Evolutionary conservation across 129 eudicot species (phyloP).

Genomic region (Lactuca saligna): DNA sequence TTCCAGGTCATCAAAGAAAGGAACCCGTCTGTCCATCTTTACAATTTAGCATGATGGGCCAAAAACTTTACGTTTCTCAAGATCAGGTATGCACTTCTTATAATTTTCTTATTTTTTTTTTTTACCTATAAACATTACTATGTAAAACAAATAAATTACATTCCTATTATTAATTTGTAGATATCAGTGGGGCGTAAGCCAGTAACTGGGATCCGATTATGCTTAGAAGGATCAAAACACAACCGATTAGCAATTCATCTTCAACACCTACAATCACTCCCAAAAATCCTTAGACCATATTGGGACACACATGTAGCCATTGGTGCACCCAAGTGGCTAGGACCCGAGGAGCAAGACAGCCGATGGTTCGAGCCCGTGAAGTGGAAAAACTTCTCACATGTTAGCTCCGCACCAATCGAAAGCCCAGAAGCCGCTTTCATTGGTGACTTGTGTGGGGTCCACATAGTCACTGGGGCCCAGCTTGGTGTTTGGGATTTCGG

Average conservation of each 20-base stretch:
- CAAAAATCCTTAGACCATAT: constrained; percentile 63
- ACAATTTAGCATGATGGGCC: constrained; percentile 83
- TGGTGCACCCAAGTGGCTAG: constrained; percentile 78
- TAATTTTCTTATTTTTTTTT: background rate
- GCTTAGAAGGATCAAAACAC: constrained; percentile 58
- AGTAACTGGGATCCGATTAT: constrained; percentile 64
- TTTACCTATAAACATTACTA: background rate
- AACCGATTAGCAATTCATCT: constrained; percentile 57
- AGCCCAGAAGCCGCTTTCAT: constrained; percentile 60
- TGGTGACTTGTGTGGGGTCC: constrained; percentile 54
- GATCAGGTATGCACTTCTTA: constrained; percentile 47
- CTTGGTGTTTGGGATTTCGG: constrained; percentile 85
- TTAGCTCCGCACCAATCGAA: constrained; percentile 75
- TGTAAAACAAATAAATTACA: too few relatives aligned
- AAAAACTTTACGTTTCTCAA: constrained; percentile 66
- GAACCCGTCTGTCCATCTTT: constrained; percentile 75
- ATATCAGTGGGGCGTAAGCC: constrained; percentile 74
- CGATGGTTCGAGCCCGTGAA: constrained; percentile 77
- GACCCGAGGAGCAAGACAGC: constrained; percentile 84
- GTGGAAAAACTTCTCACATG: constrained; percentile 76
- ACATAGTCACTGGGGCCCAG: constrained; percentile 70
- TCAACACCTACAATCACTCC: constrained; percentile 64
- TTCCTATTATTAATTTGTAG: constrained; percentile 12
- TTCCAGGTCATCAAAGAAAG: constrained; percentile 63
- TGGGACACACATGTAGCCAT: constrained; percentile 78